Base-by-base conservation (phyloP, 2,329 filamentous ascomycete genomes). In the Cladosporium sp. region DNA sequence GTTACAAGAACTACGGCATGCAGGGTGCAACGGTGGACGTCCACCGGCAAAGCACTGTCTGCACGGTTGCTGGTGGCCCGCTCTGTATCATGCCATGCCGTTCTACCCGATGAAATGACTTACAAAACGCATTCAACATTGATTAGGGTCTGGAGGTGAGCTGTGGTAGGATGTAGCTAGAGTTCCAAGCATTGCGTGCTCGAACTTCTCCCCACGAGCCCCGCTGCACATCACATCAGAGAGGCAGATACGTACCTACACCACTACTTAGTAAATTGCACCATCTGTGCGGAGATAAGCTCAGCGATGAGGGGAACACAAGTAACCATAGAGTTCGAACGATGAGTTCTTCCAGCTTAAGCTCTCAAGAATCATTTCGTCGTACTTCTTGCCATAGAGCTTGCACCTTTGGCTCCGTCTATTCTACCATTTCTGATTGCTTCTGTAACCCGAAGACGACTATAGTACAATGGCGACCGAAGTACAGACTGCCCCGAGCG, bases 161-260 rank as follows among this genome's bases (percentile, higher is more conserved):
- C 20, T 36, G 49, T 51, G 12, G 36, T 51, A 25, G 30, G 49
- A 39, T n/a, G 19, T 51, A 34, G 49, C 19, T 39, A 34, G 17
- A 39, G 49, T 20, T 51, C 34, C 34, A 37, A 51, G 30, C 34
- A 51, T 51, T 51, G 49, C 49, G 49, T 51, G 49, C 49, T 51
- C 12, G 28, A 34, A 38, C 12, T 3, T 19, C 34, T 3, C 36
- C 34, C 49, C 49, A 19, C 19, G 22, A 28, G n/a, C 45, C 45
- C 45, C 45, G 15, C 47, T 50, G 47, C 6, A 34, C 28, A 50
- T 37, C 47, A 37, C 17, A 7, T 49, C 17, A 28, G 42, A 30
- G n/a, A 28, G 43, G 43, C 14, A 8, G 28, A 37, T 51, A 51
- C 34, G 49, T 51, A 51, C 49, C 49, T 51, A 19, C 15, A 19